Evolutionary conservation across 2,329 filamentous ascomycete species (phyloP), one percentile per base, ranked within the genome.

Genomic region (Botryotinia convoluta): DNA sequence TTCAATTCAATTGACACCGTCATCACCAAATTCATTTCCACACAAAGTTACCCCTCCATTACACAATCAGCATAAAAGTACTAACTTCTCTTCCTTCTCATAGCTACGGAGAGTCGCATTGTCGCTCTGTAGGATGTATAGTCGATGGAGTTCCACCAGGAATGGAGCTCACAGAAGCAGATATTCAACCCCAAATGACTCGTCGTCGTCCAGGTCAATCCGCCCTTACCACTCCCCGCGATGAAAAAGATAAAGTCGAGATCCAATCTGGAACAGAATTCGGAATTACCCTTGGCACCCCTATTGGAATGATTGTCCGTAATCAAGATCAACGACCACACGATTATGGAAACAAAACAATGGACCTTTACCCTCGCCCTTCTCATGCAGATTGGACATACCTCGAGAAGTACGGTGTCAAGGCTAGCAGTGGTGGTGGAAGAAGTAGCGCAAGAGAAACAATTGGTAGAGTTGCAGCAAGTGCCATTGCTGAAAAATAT

Each of bases 381-480:
- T 94, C 91, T 81, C 96, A 98, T 84, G 95, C 96, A 74, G 95
- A 98, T 84, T 98, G 92, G 89, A 98, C 96, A 74, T 98, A 98
- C 84, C 87, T 97, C 75, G 93, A 97, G 83, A 98, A 98, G 85
- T 99, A 99, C 83, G 95, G 95, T 73, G 91, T 97, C 78, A 97
- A 97, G 86, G 94, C 96, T 54, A 93, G 90, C 82, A 94, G 91
- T 75, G 95, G 96, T 74, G 95, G 96, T 78, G 95, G 96, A 71
- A 89, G 96, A 75, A 95, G 92, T 82, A 95, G 92, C 82, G 96
- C 96, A n/a, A 87, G 95, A 77, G 95, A 98, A 87, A 98, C 95
- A 18, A 97, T 98, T 81, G 94, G 92, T 76, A 89, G 95, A 78
- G 95, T 98, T 35, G 95, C 95, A 69, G 95, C 95, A 32, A 94